Evolutionary conservation across 164 flowering plant species (phyloP).

Genomic region (Cinnamomum micranthum): DNA sequence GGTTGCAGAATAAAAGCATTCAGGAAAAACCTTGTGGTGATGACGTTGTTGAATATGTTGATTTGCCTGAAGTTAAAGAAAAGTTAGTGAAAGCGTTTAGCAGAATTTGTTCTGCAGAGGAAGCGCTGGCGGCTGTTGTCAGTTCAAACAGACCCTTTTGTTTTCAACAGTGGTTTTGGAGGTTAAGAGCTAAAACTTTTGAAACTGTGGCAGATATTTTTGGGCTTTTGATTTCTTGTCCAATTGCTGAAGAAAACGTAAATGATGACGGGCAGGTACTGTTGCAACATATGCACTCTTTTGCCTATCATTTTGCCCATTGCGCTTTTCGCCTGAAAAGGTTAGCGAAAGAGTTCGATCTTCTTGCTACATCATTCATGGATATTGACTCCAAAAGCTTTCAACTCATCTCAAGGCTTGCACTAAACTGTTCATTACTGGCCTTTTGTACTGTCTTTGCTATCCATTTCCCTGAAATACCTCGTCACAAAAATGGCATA

Average conservation of each 20-base stretch:
- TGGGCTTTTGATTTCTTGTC: constrained; percentile 25
- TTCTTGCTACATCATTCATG: constrained; percentile 52
- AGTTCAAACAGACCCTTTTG: constrained; percentile 25
- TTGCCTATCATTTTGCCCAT: constrained; percentile 19
- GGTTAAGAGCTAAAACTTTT: constrained; percentile 43
- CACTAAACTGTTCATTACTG: constrained; percentile 59
- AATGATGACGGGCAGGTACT: not conserved
- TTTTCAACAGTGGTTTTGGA: constrained; percentile 80
- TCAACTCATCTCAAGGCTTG: constrained; percentile 46
- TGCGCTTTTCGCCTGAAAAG: constrained; percentile 39
- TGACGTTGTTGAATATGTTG: constrained; percentile 9
- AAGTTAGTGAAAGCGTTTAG: constrained; percentile 27
- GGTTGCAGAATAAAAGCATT: constrained; percentile 17
- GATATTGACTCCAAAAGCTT: constrained; percentile 52
- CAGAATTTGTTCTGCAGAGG: constrained; percentile 28
- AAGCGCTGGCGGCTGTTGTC: constrained; percentile 25
- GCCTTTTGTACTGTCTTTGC: constrained; percentile 56
- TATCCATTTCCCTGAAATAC: constrained; percentile 25
- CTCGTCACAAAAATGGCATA: constrained; percentile 11
- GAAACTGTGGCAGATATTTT: constrained; percentile 36
- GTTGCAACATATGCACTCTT: constrained; percentile 14
- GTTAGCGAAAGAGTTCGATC: constrained; percentile 61
- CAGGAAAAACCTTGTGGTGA: constrained; percentile 7
- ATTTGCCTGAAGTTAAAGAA: constrained; percentile 13
- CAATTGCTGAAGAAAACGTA: constrained; percentile 10